Evolutionary conservation across 768 basidiomycete species (phyloP), one percentile per base, ranked within the genome.

Genomic region (Amanita molliuscula): DNA sequence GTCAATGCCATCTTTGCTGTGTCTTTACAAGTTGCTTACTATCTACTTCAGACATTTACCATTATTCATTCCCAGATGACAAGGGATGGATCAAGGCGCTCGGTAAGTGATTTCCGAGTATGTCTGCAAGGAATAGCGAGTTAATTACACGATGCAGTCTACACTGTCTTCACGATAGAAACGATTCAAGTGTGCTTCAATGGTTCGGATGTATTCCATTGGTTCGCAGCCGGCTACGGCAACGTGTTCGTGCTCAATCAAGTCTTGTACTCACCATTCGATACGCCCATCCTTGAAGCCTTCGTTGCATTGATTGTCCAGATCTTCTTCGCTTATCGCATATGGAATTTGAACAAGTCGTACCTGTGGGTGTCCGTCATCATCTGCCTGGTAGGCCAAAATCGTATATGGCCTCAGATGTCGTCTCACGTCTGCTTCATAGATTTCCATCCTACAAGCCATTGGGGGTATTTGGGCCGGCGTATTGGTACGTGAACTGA

Each of bases 251-350:
- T 45, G 33, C 46, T 56, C 49, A 21, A 37, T 37, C 6, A 37
- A 37, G 36, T 37, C 6, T 16, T 8, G n/a, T 37, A 7, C 36
- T 50, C 45, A 0, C 51, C 52, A 2, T 54, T 54, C 37, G 50
- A 57, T 41, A 53, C 54, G 3, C 48, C 49, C 4, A 53, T 57
- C 23, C 34, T 57, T 44, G 56, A 49, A 10, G 45, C 53, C 4
- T 47, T 57, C 11, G 33, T 54, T 26, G 53, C 56, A 13, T 45
- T 55, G 2, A 38, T 53, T 3, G 51, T 54, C 33, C 54, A 57
- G 35, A 4, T 51, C 7, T 57, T 57, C 35, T 54, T 57, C 40
- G 54, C 54, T 34, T 57, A 55, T 34, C 53, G 56, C 23, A 57
- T 57, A 13, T 57, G 51, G 47, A 31, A 47, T 21, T 38, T 57